A percentile compares a stretch with the other conserved stretches of the same genome.
Evolutionary conservation across 2,329 filamentous ascomycete species (phyloP).

Genomic region (Sordariomycetes sp.): DNA sequence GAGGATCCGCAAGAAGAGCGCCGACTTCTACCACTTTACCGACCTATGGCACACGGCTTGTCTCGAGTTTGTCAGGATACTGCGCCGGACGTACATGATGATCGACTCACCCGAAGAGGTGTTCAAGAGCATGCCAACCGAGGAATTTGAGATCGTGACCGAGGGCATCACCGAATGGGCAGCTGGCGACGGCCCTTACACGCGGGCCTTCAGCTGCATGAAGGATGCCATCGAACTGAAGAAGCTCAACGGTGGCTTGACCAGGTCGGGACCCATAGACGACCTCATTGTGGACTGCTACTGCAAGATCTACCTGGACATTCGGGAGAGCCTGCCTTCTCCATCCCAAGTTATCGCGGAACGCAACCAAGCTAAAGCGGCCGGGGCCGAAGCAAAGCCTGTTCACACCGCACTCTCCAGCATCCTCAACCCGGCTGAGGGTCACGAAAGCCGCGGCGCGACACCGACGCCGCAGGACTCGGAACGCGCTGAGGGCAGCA

Average conservation of each 20-base stretch:
- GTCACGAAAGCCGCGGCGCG: constrained; percentile 24
- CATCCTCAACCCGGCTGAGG: constrained; percentile 32
- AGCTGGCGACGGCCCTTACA: constrained; percentile 22
- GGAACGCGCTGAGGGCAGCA: constrained; percentile 31
- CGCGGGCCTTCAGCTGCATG: constrained; percentile 41
- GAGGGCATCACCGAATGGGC: constrained; percentile 49
- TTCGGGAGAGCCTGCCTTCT: constrained; percentile 50
- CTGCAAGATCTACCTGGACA: constrained; percentile 61
- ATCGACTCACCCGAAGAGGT: constrained; percentile 37
- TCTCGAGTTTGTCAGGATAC: constrained; percentile 40
- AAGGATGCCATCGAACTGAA: constrained; percentile 51
- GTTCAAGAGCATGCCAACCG: constrained; percentile 42
- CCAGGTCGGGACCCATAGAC: constrained; percentile 79
- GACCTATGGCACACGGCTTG: constrained; percentile 52
- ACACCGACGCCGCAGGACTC: constrained; percentile 24
- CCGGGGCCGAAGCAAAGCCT: constrained; percentile 16
- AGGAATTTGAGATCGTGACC: constrained; percentile 49
- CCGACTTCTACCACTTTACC: constrained; percentile 59
- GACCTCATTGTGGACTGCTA: constrained; percentile 92
- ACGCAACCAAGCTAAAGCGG: constrained; percentile 31
- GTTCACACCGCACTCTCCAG: constrained; percentile 25
- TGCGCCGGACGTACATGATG: constrained; percentile 40
- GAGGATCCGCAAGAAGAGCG: constrained; percentile 71
- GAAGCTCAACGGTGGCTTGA: constrained; percentile 74
- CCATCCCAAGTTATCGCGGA: constrained; percentile 37